Evolutionary conservation across 768 basidiomycete species (phyloP), one percentile per base, ranked within the genome.

Genomic region (Favolaschia claudopus): DNA sequence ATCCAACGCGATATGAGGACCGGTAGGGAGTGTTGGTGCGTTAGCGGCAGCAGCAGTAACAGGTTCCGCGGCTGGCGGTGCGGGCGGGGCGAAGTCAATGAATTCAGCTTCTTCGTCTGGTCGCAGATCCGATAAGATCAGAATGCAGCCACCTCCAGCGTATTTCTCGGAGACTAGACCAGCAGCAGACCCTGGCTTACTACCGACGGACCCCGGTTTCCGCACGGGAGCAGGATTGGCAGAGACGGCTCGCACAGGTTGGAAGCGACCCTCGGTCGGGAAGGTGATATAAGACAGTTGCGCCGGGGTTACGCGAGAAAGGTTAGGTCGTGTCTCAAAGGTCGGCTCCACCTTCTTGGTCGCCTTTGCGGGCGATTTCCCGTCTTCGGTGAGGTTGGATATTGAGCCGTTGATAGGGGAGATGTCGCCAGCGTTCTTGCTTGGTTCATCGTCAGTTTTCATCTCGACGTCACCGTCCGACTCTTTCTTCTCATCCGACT

Each of bases 291-390:
- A 86, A n/a, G 85, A 77, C 25, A 96, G 77, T 71, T 99, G 97
- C 0, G 89, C 86, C 19, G 96, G 93, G 3, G 92, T 93, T 20
- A 98, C 96, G 45, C 97, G 89, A 19, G 94, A 91, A 70, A 98
- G 89, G 79, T 99, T 99, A 20, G 86, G 78, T 12, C 93, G 78
- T 57, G 77, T 82, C 76, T 97, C 94, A 13, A 80, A 90, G 3
- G 83, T 75, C 2, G 93, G 88, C 69, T 99, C 97, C 15, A 75
- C 69, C 72, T 89, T 93, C 68, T 86, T 87, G 56, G 82, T 73
- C n/a, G 75, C 67, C 65, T 81, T 79, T 17, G 75, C 56, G n/a
- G 75, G 67, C 32, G 77, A 69, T 55, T 78, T 77, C 50, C 63
- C 62, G 68, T 79, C 74, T 46, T 81, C 83, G 14, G 79, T 76